phyloP scores from a whole-genome alignment of 768 basidiomycete genomes.

The Lactifluus piperatus region DNA sequence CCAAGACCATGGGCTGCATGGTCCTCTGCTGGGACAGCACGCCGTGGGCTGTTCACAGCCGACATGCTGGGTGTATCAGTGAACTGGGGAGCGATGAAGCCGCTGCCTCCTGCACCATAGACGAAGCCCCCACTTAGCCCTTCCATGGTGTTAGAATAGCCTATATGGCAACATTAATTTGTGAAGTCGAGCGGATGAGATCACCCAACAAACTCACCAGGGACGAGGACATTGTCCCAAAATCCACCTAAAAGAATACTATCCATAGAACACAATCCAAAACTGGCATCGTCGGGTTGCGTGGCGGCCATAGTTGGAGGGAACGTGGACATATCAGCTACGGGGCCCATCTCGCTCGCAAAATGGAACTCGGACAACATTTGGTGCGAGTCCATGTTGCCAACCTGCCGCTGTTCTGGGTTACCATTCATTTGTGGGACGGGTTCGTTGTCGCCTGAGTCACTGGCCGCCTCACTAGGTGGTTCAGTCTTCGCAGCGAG shows the following conservation, averaged over 20 bases:
- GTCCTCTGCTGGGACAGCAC: conserved; percentile 18
- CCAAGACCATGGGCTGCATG: conserved; percentile 23
- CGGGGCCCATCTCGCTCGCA: conserved; percentile 79
- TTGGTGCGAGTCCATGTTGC: conserved; percentile 4
- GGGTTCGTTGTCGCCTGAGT: conserved; percentile 4
- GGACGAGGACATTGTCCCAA: conserved; percentile 84
- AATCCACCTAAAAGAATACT: conserved; percentile 71
- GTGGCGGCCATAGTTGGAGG: conserved; percentile 75
- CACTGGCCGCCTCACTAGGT: conserved; percentile 15
- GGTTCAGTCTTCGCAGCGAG: conserved; percentile 43
- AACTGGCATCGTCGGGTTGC: conserved; percentile 33
- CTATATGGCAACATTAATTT: conserved; percentile 30
- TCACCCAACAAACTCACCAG: conserved; percentile 43
- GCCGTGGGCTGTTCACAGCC: conserved; percentile 38
- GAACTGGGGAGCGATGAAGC: conserved; percentile 68
- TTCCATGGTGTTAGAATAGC: conserved; percentile 73
- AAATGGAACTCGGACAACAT: conserved; percentile 55
- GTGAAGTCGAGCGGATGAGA: conserved; percentile 1
- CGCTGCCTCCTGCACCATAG: conserved; percentile 76
- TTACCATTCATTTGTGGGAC: conserved; percentile 9
- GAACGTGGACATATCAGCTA: conserved; percentile 73
- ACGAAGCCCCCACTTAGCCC: conserved; percentile 81
- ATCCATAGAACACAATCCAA: conserved; percentile 66
- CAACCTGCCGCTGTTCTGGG: conserved; percentile 3
- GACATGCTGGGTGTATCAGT: conserved; percentile 52